phyloP scores from a whole-genome alignment of 2,329 filamentous ascomycete genomes.

The Trichoderma sp. region DNA sequence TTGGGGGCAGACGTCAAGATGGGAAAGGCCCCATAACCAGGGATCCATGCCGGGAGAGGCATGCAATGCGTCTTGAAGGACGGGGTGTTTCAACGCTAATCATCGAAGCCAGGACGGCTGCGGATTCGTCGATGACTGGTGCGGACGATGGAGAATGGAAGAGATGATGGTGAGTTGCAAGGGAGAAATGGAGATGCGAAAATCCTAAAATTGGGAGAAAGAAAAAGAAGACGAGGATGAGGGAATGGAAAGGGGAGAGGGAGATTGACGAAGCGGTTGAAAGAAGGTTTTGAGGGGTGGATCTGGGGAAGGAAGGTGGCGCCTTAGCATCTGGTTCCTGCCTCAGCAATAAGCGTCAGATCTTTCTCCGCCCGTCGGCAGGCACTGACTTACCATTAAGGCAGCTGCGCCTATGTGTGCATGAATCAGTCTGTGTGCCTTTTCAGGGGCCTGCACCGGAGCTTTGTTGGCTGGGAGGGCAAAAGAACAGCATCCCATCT shows the following conservation, averaged over 20 bases:
- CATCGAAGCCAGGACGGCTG: not conserved
- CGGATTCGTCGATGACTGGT: not conserved
- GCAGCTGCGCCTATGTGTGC: not conserved
- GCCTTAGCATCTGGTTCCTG: slow-evolving; percentile 18
- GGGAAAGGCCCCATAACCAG: not conserved
- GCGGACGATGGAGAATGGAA: not conserved
- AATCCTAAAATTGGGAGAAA: not conserved
- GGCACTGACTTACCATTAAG: not conserved
- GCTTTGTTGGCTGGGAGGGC: not conserved
- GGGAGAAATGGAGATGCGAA: not conserved
- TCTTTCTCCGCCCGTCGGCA: slow-evolving; percentile 16
- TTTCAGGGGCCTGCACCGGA: not conserved
- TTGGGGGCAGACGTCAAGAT: not conserved
- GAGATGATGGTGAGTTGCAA: not conserved
- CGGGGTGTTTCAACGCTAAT: not conserved
- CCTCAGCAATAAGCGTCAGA: slow-evolving; percentile 19
- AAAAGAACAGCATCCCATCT: not conserved
- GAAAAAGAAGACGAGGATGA: not conserved
- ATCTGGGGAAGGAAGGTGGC: slow-evolving; percentile 20
- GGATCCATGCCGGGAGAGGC: not conserved
- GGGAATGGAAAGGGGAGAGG: slow-evolving; percentile 11
- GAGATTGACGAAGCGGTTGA: slow-evolving; percentile 8
- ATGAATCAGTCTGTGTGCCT: not conserved
- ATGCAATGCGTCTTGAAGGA: not conserved
- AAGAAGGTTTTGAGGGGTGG: slow-evolving; percentile 21